These are phyloP conservation scores for Amoeboaphelidium occidentale DNA, from an alignment of 371 early-diverging fungal genomes.

Conservation along the genomic window DNA sequence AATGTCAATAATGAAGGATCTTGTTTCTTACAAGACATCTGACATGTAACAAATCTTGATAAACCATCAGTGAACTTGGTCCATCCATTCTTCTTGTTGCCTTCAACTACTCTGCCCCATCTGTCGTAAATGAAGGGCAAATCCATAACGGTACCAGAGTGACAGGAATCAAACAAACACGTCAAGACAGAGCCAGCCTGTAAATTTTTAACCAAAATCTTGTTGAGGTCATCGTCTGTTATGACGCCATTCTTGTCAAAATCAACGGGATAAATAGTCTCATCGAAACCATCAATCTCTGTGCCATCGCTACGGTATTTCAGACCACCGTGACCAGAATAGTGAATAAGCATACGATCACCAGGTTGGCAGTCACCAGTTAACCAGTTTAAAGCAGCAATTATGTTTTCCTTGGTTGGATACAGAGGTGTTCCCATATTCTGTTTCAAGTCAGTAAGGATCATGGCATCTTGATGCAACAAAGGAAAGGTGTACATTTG, in stretches of 20 bases:
- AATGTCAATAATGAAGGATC: not conserved
- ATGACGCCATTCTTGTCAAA: not conserved
- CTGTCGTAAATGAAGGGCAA: not conserved
- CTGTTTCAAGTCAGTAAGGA: not conserved
- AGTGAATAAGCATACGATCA: not conserved
- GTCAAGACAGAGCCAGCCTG: not conserved
- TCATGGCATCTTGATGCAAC: not conserved
- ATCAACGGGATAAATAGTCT: slow-evolving; percentile 3
- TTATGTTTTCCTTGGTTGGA: not conserved
- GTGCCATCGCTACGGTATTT: slow-evolving; percentile 1
- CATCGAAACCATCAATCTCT: slow-evolving; percentile 6
- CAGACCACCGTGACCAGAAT: slow-evolving; percentile 1
- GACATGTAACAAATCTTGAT: not conserved
- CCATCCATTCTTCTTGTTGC: not conserved
- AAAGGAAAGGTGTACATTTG: not conserved
- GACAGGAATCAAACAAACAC: slow-evolving; percentile 1
- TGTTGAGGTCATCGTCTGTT: slow-evolving; percentile 2
- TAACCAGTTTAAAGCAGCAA: not conserved
- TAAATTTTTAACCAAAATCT: not conserved
- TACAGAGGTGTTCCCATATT: not conserved
- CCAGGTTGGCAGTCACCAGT: not conserved
- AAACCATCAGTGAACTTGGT: not conserved
- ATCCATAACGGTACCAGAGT: slow-evolving; percentile 3
- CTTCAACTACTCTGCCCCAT: not conserved
- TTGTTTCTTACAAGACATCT: not conserved